Percentiles rank a stretch among this genome's conserved stretches.
phyloP scores from a whole-genome alignment of 257 asterid genomes.

The Solanum chmielewskii region DNA sequence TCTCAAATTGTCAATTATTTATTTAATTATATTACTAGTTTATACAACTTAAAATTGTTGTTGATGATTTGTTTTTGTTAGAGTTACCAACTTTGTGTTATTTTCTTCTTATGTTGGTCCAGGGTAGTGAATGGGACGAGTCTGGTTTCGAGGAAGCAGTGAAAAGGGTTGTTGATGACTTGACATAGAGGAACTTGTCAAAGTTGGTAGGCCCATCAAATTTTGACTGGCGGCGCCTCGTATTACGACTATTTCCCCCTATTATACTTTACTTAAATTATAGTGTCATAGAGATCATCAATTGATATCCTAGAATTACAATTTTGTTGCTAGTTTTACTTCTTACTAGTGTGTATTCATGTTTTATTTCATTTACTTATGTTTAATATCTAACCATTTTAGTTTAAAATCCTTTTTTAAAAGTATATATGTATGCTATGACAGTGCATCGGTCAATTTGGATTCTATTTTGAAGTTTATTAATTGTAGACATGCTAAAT shows the following conservation, averaged over 20 bases:
- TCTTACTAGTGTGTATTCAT: background rate
- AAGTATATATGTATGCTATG: background rate
- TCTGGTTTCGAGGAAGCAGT: constrained; percentile 7
- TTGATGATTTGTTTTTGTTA: background rate
- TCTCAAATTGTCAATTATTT: background rate
- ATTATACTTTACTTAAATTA: background rate
- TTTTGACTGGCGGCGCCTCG: background rate
- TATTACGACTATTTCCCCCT: background rate
- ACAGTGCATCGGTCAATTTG: background rate
- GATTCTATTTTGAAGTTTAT: background rate
- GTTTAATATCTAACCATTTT: background rate
- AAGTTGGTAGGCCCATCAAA: background rate
- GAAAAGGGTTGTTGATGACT: constrained; percentile 7
- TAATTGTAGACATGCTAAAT: background rate
- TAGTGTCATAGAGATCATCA: background rate
- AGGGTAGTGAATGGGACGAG: constrained; percentile 1
- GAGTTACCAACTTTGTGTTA: background rate
- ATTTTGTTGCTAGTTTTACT: background rate
- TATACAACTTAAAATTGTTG: background rate
- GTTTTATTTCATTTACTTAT: background rate
- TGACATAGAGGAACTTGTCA: background rate
- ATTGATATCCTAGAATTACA: background rate
- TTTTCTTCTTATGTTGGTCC: background rate
- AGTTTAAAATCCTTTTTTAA: background rate
- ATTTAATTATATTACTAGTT: background rate